Conservation (phyloP, 192 early-diverging fungal species). For the Paraglomus occultum region DNA sequence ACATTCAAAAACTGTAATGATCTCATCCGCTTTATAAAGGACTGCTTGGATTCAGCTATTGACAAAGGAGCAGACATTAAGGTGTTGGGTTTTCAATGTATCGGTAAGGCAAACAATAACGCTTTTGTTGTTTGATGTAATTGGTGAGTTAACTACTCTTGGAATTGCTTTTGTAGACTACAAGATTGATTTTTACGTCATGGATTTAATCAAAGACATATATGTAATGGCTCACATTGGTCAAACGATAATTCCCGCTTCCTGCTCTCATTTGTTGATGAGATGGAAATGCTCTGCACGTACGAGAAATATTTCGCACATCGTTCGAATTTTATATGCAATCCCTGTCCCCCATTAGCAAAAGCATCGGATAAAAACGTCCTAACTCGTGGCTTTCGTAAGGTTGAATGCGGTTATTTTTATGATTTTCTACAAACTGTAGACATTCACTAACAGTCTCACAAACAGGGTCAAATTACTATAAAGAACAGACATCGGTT, state of each 20-base stretch:
- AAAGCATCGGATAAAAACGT: conserved; percentile 1
- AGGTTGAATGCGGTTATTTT: too few species aligned
- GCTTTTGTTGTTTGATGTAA: background rate
- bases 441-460: too few species aligned
- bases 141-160: background rate
- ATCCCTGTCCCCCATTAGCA: conserved; percentile 1
- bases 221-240: conserved; percentile 25
- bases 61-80: conserved; percentile 17
- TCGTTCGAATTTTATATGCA: conserved; percentile 15
- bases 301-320: conserved; percentile 17
- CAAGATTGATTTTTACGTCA: conserved; percentile 16
- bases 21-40: conserved; percentile 15
- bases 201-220: conserved; percentile 16
- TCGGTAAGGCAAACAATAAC: conserved; percentile 13
- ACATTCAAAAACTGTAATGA: conserved; percentile 13
- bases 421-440: too few species aligned
- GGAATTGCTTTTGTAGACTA: too few species aligned
- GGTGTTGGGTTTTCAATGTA: conserved; percentile 5
- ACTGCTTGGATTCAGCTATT: conserved; percentile 8
- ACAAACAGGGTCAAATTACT: too few species aligned
- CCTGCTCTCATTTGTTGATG: conserved; percentile 13
- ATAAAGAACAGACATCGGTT: too few species aligned
- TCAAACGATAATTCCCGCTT: conserved; percentile 3
- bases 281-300: conserved; percentile 15
- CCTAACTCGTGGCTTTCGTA: too few species aligned